Evolutionary conservation across 2,329 filamentous ascomycete genomes (phyloP).

Genomic region (Botrytis fragariae): DNA sequence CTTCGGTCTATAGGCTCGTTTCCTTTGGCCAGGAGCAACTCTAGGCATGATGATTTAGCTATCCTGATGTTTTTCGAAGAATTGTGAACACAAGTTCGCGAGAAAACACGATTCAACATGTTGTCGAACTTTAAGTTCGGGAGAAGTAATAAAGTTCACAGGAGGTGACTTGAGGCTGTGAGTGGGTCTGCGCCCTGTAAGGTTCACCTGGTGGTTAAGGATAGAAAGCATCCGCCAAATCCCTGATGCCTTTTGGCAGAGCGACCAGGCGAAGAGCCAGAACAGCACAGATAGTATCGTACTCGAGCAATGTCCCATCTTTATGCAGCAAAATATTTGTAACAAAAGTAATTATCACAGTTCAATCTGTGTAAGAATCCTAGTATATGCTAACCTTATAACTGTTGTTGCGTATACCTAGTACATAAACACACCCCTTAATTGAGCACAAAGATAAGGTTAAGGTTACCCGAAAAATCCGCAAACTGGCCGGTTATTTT

Average conservation of each 20-base stretch:
- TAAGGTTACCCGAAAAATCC: not conserved
- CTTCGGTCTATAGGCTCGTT: not conserved
- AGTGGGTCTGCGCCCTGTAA: not conserved
- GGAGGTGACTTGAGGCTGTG: not conserved
- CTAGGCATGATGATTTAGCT: not conserved
- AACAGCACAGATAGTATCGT: not conserved
- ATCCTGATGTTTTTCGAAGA: not conserved
- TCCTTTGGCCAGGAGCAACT: not conserved
- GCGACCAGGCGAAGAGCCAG: not conserved
- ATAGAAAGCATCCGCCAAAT: not conserved
- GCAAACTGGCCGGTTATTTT: not conserved
- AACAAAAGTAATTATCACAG: not conserved
- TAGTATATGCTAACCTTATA: no score
- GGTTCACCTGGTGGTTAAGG: no score
- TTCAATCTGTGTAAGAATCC: accelerated
- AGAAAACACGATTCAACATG: not conserved
- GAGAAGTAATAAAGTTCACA: not conserved
- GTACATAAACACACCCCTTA: not conserved
- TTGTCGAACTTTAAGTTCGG: not conserved
- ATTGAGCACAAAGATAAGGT: not conserved
- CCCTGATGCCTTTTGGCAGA: not conserved
- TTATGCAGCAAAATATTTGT: not conserved
- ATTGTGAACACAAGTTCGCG: not conserved
- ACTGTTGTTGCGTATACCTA: no score
- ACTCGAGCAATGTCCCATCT: not conserved